These are phyloP conservation scores for Leccinum pseudoinsigne DNA, from an alignment of 1,284 basidiomycete genomes.

Conservation along the genomic window DNA sequence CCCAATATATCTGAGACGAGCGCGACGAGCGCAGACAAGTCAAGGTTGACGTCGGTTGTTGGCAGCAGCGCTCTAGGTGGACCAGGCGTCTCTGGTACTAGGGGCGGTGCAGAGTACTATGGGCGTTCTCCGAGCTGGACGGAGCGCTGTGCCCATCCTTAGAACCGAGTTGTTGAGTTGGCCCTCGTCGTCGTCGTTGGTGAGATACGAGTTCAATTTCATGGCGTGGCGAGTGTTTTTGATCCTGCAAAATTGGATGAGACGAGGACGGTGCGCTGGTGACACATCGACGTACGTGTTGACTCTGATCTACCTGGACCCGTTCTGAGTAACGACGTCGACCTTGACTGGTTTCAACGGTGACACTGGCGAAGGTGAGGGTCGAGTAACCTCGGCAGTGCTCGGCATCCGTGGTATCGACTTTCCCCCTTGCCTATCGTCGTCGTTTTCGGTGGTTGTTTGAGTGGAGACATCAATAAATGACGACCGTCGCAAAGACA, in stretches of 20 bases:
- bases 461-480: slow-evolving; percentile 20
- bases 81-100: slow-evolving; percentile 21
- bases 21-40: slow-evolving; percentile 80
- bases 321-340: slow-evolving; percentile 76
- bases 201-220: slow-evolving; percentile 80
- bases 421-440: background rate
- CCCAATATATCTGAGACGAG: slow-evolving; percentile 76
- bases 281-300: slow-evolving; percentile 69
- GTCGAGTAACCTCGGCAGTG: background rate
- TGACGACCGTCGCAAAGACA: slow-evolving; percentile 27
- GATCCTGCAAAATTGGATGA: slow-evolving; percentile 44
- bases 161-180: slow-evolving; percentile 73
- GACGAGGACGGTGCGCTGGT: background rate
- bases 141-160: slow-evolving; percentile 59
- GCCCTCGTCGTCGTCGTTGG: slow-evolving; percentile 58
- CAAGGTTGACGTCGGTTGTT: slow-evolving; percentile 67
- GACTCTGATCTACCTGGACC: slow-evolving; percentile 74
- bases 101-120: slow-evolving; percentile 20
- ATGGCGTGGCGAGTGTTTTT: slow-evolving; percentile 74
- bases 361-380: background rate
- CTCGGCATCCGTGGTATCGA: slow-evolving; percentile 18
- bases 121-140: slow-evolving; percentile 65
- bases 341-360: slow-evolving; percentile 51
- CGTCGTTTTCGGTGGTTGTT: slow-evolving; percentile 5
- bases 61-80: slow-evolving; percentile 38